Percentiles rank a stretch among this genome's conserved stretches.
phyloP scores from a whole-genome alignment of 2,329 filamentous ascomycete genomes.

The Fusarium zealandicum region DNA sequence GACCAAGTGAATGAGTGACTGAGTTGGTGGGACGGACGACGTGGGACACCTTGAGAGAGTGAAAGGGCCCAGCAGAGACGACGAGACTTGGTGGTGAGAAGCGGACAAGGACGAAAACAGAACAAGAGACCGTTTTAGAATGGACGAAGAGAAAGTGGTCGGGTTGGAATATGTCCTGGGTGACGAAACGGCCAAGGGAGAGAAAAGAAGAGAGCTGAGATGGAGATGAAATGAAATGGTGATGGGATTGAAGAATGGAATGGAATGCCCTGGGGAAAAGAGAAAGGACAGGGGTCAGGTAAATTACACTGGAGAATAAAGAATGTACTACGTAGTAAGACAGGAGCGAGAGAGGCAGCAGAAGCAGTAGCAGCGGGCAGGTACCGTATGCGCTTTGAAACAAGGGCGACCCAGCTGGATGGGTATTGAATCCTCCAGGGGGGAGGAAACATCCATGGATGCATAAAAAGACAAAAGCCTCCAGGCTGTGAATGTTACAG shows the following conservation, averaged over 20 bases:
- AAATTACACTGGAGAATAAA: slow-evolving; percentile 29
- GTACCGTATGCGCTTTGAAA: neutral
- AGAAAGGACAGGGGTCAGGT: slow-evolving; percentile 26
- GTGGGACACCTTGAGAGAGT: slow-evolving; percentile 32
- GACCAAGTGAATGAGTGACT: slow-evolving; percentile 19
- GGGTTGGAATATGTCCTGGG: neutral
- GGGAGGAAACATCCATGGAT: neutral
- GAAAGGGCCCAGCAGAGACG: slow-evolving; percentile 24
- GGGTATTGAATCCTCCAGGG: slow-evolving; percentile 19
- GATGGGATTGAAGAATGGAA: slow-evolving; percentile 22
- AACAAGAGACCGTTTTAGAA: slow-evolving; percentile 27
- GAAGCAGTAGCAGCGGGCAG: neutral
- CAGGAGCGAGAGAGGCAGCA: slow-evolving; percentile 16
- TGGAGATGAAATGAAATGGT: slow-evolving; percentile 30
- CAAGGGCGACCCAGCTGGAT: slow-evolving; percentile 33
- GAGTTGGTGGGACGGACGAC: slow-evolving; percentile 3
- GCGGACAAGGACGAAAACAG: slow-evolving; percentile 19
- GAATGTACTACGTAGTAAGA: slow-evolving; percentile 24
- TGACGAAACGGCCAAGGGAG: slow-evolving; percentile 28
- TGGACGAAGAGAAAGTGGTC: slow-evolving; percentile 24
- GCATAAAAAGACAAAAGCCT: no score
- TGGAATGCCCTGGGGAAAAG: slow-evolving; percentile 2
- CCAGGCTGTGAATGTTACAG: no score
- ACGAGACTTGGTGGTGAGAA: slow-evolving; percentile 16
- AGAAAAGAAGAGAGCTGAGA: neutral